phyloP scores from a whole-genome alignment of 1,284 basidiomycete genomes.

The Sporisorium sorghi region DNA sequence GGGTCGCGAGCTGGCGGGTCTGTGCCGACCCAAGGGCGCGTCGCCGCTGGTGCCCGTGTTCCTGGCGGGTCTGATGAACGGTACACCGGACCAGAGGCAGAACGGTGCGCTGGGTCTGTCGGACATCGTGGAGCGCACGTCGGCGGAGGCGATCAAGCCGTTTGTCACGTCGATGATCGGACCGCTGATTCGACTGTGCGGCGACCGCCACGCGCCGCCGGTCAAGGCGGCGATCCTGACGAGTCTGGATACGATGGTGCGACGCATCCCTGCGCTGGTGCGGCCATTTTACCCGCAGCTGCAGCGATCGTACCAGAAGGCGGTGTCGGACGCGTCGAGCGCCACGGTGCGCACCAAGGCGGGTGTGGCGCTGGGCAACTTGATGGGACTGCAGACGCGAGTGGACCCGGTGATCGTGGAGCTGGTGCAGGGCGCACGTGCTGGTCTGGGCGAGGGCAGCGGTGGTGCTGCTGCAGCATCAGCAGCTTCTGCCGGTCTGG shows the following conservation, averaged over 20 bases:
- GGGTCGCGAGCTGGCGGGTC: slow-evolving; percentile 84
- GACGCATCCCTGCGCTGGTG: slow-evolving; percentile 84
- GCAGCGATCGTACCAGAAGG: slow-evolving; percentile 96
- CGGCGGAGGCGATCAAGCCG: slow-evolving; percentile 89
- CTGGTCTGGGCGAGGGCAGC: slow-evolving; percentile 72
- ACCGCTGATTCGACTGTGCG: slow-evolving; percentile 78
- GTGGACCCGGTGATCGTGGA: slow-evolving; percentile 83
- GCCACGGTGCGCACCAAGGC: slow-evolving; percentile 84
- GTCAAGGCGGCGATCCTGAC: slow-evolving; percentile 67
- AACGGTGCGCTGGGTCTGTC: slow-evolving; percentile 94
- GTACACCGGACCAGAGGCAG: slow-evolving; percentile 75
- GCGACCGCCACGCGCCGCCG: slow-evolving; percentile 65
- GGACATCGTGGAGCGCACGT: slow-evolving; percentile 90
- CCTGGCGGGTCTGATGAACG: slow-evolving; percentile 78
- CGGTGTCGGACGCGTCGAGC: slow-evolving; percentile 83
- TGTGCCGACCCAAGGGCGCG: slow-evolving; percentile 90
- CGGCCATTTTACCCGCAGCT: slow-evolving; percentile 99
- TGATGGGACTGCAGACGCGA: slow-evolving; percentile 79
- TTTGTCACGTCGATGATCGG: slow-evolving; percentile 97
- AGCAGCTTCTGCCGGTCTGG: slow-evolving; percentile 32
- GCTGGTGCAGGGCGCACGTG: slow-evolving; percentile 73
- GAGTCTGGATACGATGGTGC: slow-evolving; percentile 63
- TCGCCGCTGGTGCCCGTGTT: slow-evolving; percentile 87
- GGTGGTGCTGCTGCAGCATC: slow-evolving; percentile 8
- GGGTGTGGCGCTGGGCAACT: slow-evolving; percentile 84